Percentiles rank a stretch among this genome's conserved stretches.
Conservation (phyloP, 2,329 filamentous ascomycete genomes). For the Stemphylium vesicarium region DNA sequence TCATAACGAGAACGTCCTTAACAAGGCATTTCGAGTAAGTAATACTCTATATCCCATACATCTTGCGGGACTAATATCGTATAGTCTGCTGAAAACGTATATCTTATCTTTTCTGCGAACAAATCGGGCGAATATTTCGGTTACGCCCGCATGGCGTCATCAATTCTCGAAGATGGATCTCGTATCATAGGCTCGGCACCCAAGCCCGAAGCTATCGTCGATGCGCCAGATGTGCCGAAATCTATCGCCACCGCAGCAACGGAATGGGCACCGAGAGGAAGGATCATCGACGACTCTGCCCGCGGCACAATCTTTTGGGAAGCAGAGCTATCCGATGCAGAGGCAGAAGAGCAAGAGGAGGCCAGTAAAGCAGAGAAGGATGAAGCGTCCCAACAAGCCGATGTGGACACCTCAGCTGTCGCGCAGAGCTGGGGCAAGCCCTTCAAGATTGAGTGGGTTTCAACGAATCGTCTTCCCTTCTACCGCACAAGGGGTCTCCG, state of each 20-base stretch:
- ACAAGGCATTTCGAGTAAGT: constrained; percentile 79
- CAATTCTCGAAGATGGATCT: constrained; percentile 76
- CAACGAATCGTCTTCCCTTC: constrained; percentile 82
- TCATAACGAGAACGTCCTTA: constrained; percentile 86
- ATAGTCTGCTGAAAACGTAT: constrained; percentile 81
- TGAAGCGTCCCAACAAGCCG: constrained; percentile 32
- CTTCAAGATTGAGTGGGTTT: constrained; percentile 90
- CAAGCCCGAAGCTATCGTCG: constrained; percentile 61
- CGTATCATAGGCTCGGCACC: constrained; percentile 59
- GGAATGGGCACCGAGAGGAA: constrained; percentile 77
- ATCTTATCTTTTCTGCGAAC: constrained; percentile 93
- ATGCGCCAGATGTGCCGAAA: constrained; percentile 72
- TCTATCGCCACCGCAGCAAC: constrained; percentile 82
- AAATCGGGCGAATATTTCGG: constrained; percentile 98
- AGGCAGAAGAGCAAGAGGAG: constrained; percentile 52
- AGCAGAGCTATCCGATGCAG: constrained; percentile 67
- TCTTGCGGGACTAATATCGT: constrained; percentile 20
- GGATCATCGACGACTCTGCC: constrained; percentile 89
- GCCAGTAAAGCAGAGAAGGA: constrained; percentile 50
- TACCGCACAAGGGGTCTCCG: constrained; percentile 85
- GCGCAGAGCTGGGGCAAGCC: constrained; percentile 84
- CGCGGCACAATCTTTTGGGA: constrained; percentile 99
- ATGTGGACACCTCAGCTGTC: constrained; percentile 48
- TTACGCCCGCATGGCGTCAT: constrained; percentile 87
- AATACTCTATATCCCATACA: no score